phyloP scores from a whole-genome alignment of 177 flowering plant genomes.

The Telopea speciosissima region DNA sequence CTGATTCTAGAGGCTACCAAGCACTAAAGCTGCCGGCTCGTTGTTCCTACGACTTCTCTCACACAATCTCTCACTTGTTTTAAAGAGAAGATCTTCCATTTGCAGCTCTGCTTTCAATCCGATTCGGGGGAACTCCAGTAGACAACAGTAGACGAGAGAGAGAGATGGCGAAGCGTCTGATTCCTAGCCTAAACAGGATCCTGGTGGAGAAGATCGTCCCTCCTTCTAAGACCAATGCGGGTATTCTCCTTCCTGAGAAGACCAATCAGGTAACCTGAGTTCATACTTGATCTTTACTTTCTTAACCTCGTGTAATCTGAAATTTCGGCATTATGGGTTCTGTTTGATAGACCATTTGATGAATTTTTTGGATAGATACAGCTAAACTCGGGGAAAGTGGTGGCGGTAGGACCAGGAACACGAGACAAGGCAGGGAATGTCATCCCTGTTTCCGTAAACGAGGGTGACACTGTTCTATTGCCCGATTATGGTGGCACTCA shows the following conservation, averaged over 20 bases:
- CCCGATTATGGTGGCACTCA: slow-evolving; percentile 74
- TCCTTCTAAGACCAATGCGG: slow-evolving; percentile 52
- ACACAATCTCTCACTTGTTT: background rate
- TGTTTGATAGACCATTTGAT: background rate
- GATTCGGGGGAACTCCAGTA: too few relatives aligned
- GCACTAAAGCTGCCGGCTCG: background rate
- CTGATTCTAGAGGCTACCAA: background rate
- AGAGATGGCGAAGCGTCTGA: slow-evolving; percentile 64
- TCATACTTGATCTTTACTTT: background rate
- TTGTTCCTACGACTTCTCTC: background rate
- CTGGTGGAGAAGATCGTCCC: slow-evolving; percentile 59
- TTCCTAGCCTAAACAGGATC: slow-evolving; percentile 56
- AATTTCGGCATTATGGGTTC: background rate
- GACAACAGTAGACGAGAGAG: too few relatives aligned
- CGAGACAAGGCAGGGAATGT: slow-evolving; percentile 39
- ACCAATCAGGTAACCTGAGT: slow-evolving; percentile 34
- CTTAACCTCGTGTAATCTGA: background rate
- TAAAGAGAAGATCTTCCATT: background rate
- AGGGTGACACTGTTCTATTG: slow-evolving; percentile 69
- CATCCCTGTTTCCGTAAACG: slow-evolving; percentile 56
- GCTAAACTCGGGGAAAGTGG: slow-evolving; percentile 70
- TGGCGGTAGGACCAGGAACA: slow-evolving; percentile 66
- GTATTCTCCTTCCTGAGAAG: slow-evolving; percentile 65
- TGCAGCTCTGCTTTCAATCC: too few relatives aligned
- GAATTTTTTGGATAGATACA: slow-evolving; percentile 8